These are phyloP conservation scores for Willaertia magna DNA, from an alignment of 208 protist species.

Conservation along the genomic window DNA sequence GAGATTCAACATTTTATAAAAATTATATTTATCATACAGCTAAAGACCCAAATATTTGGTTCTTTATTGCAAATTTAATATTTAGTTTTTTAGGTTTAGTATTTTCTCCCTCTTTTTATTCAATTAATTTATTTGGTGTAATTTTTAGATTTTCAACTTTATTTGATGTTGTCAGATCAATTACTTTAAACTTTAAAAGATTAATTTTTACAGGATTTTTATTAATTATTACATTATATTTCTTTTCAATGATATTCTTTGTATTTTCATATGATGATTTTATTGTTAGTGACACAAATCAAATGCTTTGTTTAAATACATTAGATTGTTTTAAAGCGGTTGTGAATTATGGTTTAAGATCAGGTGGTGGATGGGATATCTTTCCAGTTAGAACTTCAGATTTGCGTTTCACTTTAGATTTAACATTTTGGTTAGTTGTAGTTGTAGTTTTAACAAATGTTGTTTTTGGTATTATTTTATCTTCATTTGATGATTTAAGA, in stretches of 20 bases:
- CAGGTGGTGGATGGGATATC: background rate
- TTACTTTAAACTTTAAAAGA: background rate
- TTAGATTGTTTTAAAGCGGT: background rate
- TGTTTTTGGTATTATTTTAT: constrained; percentile 55
- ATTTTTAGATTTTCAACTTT: background rate
- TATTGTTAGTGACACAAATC: background rate
- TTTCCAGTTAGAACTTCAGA: background rate
- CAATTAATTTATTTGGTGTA: background rate
- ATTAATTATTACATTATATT: background rate
- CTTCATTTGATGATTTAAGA: constrained; percentile 34
- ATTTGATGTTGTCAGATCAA: background rate
- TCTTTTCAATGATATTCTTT: background rate
- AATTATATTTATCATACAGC: too few species aligned
- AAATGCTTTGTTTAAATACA: background rate
- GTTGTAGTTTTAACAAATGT: constrained; percentile 50
- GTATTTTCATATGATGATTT: background rate
- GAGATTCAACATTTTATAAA: too few species aligned
- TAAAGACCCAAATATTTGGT: too few species aligned
- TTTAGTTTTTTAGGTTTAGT: background rate
- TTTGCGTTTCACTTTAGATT: constrained; percentile 12
- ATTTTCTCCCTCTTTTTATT: background rate
- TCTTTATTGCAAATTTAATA: too few species aligned
- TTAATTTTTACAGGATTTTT: background rate
- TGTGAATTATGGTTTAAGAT: background rate
- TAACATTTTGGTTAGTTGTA: constrained; percentile 43